Evolutionary conservation across 495 filamentous ascomycete genomes (phyloP).

Genomic region (Articulospora tetracladia): DNA sequence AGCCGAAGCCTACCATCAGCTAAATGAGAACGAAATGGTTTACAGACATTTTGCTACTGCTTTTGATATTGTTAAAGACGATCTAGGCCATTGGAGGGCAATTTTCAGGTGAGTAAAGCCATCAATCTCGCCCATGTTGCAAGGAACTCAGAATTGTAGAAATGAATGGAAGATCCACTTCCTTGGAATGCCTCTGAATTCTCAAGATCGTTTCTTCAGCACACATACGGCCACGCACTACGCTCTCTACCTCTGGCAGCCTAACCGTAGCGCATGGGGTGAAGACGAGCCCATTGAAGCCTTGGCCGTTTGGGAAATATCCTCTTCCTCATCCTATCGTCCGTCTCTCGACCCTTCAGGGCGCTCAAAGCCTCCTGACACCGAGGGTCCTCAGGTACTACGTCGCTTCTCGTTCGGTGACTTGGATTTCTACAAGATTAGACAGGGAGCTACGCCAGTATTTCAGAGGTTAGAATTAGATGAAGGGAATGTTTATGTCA

Average conservation of each 20-base stretch:
- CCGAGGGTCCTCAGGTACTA: conserved; percentile 44
- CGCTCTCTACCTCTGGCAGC: conserved; percentile 64
- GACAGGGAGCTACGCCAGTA: conserved; percentile 50
- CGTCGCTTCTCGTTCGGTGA: conserved; percentile 51
- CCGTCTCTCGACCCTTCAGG: conserved; percentile 53
- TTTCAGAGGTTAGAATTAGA: conserved; percentile 54
- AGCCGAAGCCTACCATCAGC: conserved; percentile 49
- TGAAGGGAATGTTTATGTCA: conserved; percentile 47
- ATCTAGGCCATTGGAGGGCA: conserved; percentile 6
- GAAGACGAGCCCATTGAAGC: conserved; percentile 60
- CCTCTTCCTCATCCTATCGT: conserved; percentile 46
- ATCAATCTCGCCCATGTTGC: not conserved
- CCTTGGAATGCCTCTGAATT: conserved; percentile 55
- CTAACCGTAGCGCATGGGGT: conserved; percentile 54
- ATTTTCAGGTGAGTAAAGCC: conserved; percentile 15
- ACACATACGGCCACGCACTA: conserved; percentile 60
- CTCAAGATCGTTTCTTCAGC: conserved; percentile 61
- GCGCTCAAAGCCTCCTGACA: conserved; percentile 28
- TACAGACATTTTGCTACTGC: conserved; percentile 64
- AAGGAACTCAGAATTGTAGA: conserved; percentile 40
- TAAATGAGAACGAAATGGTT: conserved; percentile 53
- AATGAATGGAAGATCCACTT: conserved; percentile 69
- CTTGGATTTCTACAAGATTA: conserved; percentile 53
- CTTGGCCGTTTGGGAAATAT: conserved; percentile 66
- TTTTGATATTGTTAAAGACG: conserved; percentile 44